A percentile compares a stretch with the other conserved stretches of the same genome.
Evolutionary conservation across 2,329 filamentous ascomycete genomes (phyloP).

Genomic region (Pestalotiopsis fici): DNA sequence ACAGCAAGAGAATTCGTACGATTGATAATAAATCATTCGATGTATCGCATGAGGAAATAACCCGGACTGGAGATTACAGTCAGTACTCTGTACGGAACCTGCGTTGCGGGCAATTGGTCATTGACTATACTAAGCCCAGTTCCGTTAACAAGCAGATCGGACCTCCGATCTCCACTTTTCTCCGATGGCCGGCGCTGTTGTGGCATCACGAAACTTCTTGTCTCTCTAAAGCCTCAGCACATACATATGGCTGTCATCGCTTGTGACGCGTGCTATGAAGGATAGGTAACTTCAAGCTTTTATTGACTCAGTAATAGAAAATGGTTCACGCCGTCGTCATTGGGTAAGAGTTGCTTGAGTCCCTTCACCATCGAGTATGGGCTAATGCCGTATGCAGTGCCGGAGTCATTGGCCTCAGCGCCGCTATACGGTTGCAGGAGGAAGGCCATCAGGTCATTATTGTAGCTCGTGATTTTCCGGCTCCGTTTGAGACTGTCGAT

Average conservation of each 20-base stretch:
- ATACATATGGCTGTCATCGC: not conserved
- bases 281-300: not conserved
- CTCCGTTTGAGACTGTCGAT: conserved; percentile 46
- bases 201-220: not conserved
- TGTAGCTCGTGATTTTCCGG: conserved; percentile 47
- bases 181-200: not conserved
- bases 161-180: not conserved
- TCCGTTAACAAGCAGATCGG: not conserved
- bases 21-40: not conserved
- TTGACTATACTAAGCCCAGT: not conserved
- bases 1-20: not conserved
- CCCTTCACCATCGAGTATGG: not conserved
- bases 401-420: conserved; percentile 53
- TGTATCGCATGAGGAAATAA: not conserved
- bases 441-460: conserved; percentile 41
- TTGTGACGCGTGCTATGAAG: not conserved
- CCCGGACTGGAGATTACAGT: not conserved
- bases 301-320: not conserved
- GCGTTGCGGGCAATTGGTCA: not conserved
- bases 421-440: conserved; percentile 46
- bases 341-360: conserved; percentile 19
- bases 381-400: conserved; percentile 37
- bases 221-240: not conserved
- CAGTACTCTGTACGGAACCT: not conserved
- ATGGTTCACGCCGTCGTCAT: conserved; percentile 27